Evolutionary conservation across 352 stramenopile genomes (phyloP), one percentile per base, ranked within the genome.

Genomic region (Globisporangium cylindrosporum): DNA sequence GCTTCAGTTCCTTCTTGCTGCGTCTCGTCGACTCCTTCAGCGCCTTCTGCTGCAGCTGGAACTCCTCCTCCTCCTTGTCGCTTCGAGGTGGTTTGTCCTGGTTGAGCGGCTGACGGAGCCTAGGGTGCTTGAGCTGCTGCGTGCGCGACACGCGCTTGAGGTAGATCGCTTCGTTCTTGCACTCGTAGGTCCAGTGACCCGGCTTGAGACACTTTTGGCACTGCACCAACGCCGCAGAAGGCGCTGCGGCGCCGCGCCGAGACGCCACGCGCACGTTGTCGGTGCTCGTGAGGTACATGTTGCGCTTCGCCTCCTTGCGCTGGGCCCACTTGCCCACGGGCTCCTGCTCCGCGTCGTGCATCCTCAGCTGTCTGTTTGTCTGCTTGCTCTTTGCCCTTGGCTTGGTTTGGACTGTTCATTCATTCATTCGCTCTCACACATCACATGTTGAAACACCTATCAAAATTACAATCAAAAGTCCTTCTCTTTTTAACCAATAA

Each of bases 151-250:
- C 78, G 66, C 88, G 86, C 66, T 89, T 79, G 53, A 94, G 70
- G 71, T 95, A 95, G 63, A 91, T 77, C 18, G 85, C 74, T n/a
- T 92, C 80, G 65, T 91, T 91, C 76, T 93, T 92, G 82, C 88
- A 95, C 68, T 95, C 88, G 74, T 93, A 95, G 15, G 85, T 95
- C 88, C 88, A 95, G 68, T 95, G 88, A 20, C 88, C 88, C 1
- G 72, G 58, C 32, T 78, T 74, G 36, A 95, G 79, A 72, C 88
- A 95, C 77, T 94, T 95, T 71, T 95, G 88, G 72, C 88, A 95
- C 78, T 87, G 78, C 57, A 81, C 84, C 1, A 66, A 69, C 5
- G 71, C 76, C 43, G 1, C 64, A 62, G 54, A 64, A 22, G 57
- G 27, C 9, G 55, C 67, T 27, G 84, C 49, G 3, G 75, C 69